Evolutionary conservation across 495 filamentous ascomycete species (phyloP), one percentile per base, ranked within the genome.

Genomic region (Pyrenula aspistea): DNA sequence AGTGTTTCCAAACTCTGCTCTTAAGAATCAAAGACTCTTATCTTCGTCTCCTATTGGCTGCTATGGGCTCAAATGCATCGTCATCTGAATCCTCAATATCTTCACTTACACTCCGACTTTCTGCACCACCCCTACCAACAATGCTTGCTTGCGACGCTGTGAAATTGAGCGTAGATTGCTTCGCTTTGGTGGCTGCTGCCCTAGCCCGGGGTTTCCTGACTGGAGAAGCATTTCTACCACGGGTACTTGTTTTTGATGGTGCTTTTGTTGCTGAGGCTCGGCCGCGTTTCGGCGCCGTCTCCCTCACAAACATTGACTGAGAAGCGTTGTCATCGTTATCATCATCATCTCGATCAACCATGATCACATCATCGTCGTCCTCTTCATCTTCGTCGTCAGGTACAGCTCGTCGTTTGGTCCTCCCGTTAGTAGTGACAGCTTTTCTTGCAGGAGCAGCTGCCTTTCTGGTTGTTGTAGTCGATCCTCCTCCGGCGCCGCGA

Each of bases 101-200:
- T 42, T 72, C 71, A 48, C 65, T 72, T 31, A 70, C 59, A 12
- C 76, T 64, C 68, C 68, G 55, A 63, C 71, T 68, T 71, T 71
- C 67, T 63, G 66, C 69, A 61, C 66, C 73, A 61, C 53, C 67
- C 62, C 56, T 64, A 8, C 64, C 62, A 2, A 60, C 59, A 23
- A 63, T 67, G 57, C 73, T 71, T 11, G 74, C 69, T 51, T 74
- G 76, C 36, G 84, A 80, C 1, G 77, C 69, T 31, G 81, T 80
- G 64, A 96, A 95, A 63, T 78, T 84, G 19, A 95, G 70, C 12
- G 74, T 91, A 1, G 86, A 80, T 67, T 97, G 91, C 51, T 76
- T 63, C 55, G 53, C 12, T 60, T 63, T 57, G 61, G 68, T 63
- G 51, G 74, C 62, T 42, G 67, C 63, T 53, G 63, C 56, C 50